These are phyloP conservation scores for Lotmaria passim DNA, from an alignment of 208 protist genomes.

Conservation along the genomic window DNA sequence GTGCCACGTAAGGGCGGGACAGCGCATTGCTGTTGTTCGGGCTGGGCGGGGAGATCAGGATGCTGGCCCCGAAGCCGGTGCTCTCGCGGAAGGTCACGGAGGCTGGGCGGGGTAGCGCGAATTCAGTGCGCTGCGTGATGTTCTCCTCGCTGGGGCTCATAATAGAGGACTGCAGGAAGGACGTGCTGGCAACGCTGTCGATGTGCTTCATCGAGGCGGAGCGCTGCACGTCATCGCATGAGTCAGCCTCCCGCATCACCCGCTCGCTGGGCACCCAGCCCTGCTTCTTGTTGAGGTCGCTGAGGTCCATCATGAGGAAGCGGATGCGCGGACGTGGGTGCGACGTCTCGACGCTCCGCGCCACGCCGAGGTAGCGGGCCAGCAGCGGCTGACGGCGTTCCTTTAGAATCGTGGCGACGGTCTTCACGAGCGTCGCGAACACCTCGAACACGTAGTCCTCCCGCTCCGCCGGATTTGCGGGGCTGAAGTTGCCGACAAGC, in stretches of 20 bases:
- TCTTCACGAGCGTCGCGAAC: slow-evolving; percentile 70
- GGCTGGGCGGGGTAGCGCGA: slow-evolving; percentile 19
- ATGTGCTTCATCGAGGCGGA: slow-evolving; percentile 33
- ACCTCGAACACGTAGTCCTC: slow-evolving; percentile 84
- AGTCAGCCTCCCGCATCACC: slow-evolving; percentile 42
- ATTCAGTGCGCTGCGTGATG: slow-evolving; percentile 25
- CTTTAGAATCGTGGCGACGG: slow-evolving; percentile 46
- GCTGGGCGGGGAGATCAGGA: slow-evolving; percentile 9
- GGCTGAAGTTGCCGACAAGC: slow-evolving; percentile 66
- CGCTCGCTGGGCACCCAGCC: slow-evolving; percentile 49
- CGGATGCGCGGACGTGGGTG: slow-evolving; percentile 71
- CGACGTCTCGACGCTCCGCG: slow-evolving; percentile 61
- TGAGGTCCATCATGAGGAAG: slow-evolving; percentile 88
- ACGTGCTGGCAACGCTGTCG: slow-evolving; percentile 33
- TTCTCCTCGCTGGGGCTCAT: slow-evolving; percentile 36
- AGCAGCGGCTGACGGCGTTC: slow-evolving; percentile 44
- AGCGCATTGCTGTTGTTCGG: slow-evolving; percentile 15
- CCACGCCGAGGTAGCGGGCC: slow-evolving; percentile 55
- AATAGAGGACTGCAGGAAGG: slow-evolving; percentile 33
- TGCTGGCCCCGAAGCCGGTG: slow-evolving; percentile 17
- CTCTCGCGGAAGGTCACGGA: slow-evolving; percentile 24
- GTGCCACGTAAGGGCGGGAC: slow-evolving; percentile 15
- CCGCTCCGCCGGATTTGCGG: slow-evolving; percentile 42
- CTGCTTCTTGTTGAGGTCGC: slow-evolving; percentile 53
- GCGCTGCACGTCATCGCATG: slow-evolving; percentile 39